Percentiles rank a stretch among this genome's conserved stretches.
Conservation (phyloP, 371 early-diverging fungal species). For the Dinochytrium kinnereticum region DNA sequence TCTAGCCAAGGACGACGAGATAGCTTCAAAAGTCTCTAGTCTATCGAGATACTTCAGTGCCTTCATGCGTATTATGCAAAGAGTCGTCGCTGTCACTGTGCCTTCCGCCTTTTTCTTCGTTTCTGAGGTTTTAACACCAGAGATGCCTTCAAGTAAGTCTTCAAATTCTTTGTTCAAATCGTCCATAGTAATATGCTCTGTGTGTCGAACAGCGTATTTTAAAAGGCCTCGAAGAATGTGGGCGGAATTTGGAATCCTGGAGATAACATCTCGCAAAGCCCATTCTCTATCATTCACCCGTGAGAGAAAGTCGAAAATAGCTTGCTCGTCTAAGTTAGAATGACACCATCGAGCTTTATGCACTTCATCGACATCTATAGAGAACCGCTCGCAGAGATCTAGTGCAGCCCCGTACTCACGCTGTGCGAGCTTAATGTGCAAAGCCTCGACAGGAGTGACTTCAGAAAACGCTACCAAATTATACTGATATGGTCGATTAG, state of each 20-base stretch:
- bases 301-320: conserved; percentile 58
- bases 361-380: conserved; percentile 64
- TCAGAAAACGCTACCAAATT: conserved; percentile 49
- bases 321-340: conserved; percentile 45
- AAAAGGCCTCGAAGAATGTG: conserved; percentile 56
- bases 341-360: conserved; percentile 69
- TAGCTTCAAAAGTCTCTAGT: conserved; percentile 65
- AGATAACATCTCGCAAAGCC: conserved; percentile 64
- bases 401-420: conserved; percentile 69
- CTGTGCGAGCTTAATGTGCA: conserved; percentile 50
- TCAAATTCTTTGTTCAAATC: conserved; percentile 55
- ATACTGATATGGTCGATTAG: conserved; percentile 13
- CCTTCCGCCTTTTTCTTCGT: conserved; percentile 37
- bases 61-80: conserved; percentile 60
- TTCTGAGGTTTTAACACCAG: conserved; percentile 11
- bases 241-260: conserved; percentile 40
- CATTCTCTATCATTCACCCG: conserved; percentile 67
- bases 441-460: conserved; percentile 48
- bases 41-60: conserved; percentile 71
- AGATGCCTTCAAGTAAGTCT: conserved; percentile 30
- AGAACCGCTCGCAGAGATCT: conserved; percentile 60
- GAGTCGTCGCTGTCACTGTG: conserved; percentile 31
- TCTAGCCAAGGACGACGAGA: conserved; percentile 41
- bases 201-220: conserved; percentile 60
- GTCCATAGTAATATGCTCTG: conserved; percentile 43